Evolutionary conservation across 345 rosid species (phyloP).

Genomic region (Ceriops tagal): DNA sequence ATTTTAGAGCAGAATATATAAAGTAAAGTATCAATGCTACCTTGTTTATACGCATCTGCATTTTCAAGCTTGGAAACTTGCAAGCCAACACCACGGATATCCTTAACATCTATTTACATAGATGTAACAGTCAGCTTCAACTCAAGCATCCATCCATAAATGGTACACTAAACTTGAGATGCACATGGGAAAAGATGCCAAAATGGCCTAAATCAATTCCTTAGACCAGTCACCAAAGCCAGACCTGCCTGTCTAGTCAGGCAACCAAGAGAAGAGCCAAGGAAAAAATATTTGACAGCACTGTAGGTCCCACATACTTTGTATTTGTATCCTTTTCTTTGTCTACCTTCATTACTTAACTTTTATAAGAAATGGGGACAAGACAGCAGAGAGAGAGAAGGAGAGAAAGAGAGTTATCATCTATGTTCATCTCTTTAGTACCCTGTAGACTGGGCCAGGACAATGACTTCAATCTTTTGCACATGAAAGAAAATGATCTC

Average conservation of each 20-base stretch:
- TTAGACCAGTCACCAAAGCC: not conserved
- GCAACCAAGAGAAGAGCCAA: not conserved
- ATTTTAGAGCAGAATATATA: slow-evolving; percentile 9
- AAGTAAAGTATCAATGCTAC: slow-evolving; percentile 26
- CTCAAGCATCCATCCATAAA: slow-evolving; percentile 1
- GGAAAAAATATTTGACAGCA: not conserved
- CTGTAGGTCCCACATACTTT: too few relatives aligned
- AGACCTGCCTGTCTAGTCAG: not conserved
- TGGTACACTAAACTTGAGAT: not conserved
- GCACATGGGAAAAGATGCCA: not conserved
- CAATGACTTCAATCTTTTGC: too few relatives aligned
- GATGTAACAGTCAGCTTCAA: slow-evolving; percentile 10
- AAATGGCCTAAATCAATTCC: not conserved
- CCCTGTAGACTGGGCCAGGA: too few relatives aligned
- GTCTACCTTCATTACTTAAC: too few relatives aligned
- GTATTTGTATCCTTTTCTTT: too few relatives aligned
- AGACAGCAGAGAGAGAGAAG: too few relatives aligned
- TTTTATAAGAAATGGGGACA: too few relatives aligned
- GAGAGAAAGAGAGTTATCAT: too few relatives aligned
- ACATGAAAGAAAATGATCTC: too few relatives aligned
- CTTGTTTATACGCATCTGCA: slow-evolving; percentile 56
- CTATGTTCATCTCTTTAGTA: too few relatives aligned
- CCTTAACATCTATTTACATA: slow-evolving; percentile 57
- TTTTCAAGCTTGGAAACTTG: slow-evolving; percentile 90
- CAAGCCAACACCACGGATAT: slow-evolving; percentile 90